Base-by-base conservation (phyloP, 805 yeast species). In the Cyberlindnera nakhonratchasimensis region DNA sequence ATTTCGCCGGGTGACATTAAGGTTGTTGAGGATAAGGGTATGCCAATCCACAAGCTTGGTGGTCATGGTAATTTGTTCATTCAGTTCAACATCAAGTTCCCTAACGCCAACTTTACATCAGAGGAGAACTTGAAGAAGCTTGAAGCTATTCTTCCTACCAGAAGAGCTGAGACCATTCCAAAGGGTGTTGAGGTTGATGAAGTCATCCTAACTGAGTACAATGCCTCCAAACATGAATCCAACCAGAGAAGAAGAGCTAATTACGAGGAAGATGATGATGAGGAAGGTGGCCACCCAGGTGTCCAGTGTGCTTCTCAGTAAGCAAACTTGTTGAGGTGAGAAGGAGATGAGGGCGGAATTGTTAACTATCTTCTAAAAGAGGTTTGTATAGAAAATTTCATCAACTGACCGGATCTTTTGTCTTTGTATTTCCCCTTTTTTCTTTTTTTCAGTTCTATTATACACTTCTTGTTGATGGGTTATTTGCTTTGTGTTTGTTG, bases 261-360 rank as follows among this genome's bases (percentile, higher is more conserved):
- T 39, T 64, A 72, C 49, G 78, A 77, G 45, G 79, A 75, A 34
- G 84, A 79, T 41, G 82, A 77, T 29, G 86, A 80, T 26, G 80
- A 70, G 21, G 76, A 70, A 36, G 75, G 72, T 38, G 77, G 72
- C 32, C 82, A 77, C 37, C 78, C 75, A 51, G 86, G 89, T 55
- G 95, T 86, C 44, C 95, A 89, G 77, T 89, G 97, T 78, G 95
- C 96, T 52, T 84, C 91, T 62, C 96, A 89, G 76, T 89, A 33
- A 33, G n/a, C n/a, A n/a, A n/a, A n/a, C n/a, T n/a, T n/a, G n/a
- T n/a, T n/a, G n/a, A n/a, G n/a, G n/a, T n/a, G n/a, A 26, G n/a
- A 26, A 26, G n/a, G n/a, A 11, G 25, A 23, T 8, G 25, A 11
- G 25, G 25, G 25, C n/a, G n/a, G n/a, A n/a, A n/a, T n/a, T n/a